Evolutionary conservation across 352 stramenopile genomes (phyloP).

Genomic region (Pythium rishiriense): DNA sequence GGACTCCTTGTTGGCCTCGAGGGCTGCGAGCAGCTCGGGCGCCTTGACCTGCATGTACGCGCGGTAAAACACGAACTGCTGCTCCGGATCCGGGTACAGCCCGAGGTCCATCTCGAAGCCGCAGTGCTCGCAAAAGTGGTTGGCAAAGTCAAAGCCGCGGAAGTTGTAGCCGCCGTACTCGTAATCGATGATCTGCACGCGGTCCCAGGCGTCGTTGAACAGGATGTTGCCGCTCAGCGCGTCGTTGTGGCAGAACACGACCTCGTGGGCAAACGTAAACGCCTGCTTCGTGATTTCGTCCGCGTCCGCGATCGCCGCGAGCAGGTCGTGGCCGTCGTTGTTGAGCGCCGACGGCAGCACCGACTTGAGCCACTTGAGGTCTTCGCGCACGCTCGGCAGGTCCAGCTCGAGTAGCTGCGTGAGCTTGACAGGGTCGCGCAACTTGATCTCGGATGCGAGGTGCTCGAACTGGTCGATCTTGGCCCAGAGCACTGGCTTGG

Average conservation of each 20-base stretch:
- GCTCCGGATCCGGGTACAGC: constrained; percentile 76
- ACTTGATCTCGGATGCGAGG: constrained; percentile 60
- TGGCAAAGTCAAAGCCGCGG: constrained; percentile 93
- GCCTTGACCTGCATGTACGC: constrained; percentile 77
- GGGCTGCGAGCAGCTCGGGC: constrained; percentile 56
- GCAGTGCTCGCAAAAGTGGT: constrained; percentile 95
- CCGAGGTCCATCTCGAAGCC: constrained; percentile 92
- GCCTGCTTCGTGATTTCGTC: constrained; percentile 82
- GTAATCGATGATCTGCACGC: constrained; percentile 95
- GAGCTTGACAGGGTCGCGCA: constrained; percentile 60
- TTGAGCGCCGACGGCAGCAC: constrained; percentile 79
- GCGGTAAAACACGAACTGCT: constrained; percentile 87
- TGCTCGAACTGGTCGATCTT: constrained; percentile 84
- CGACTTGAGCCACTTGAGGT: constrained; percentile 82
- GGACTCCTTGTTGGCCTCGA: constrained; percentile 70
- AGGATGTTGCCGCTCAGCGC: constrained; percentile 88
- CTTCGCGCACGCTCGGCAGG: constrained; percentile 51
- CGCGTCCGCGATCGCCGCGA: constrained; percentile 41
- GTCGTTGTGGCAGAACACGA: constrained; percentile 95
- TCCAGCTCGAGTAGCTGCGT: constrained; percentile 62
- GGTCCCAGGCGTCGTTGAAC: constrained; percentile 71
- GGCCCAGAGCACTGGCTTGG: constrained; percentile 67
- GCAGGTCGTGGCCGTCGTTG: constrained; percentile 54
- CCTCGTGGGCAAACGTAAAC: constrained; percentile 68
- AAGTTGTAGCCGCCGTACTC: constrained; percentile 95